Percentiles rank a stretch among this genome's conserved stretches.
Conservation (phyloP, 225 moss, liverwort and hornwort species). For the Neckera pumila region DNA sequence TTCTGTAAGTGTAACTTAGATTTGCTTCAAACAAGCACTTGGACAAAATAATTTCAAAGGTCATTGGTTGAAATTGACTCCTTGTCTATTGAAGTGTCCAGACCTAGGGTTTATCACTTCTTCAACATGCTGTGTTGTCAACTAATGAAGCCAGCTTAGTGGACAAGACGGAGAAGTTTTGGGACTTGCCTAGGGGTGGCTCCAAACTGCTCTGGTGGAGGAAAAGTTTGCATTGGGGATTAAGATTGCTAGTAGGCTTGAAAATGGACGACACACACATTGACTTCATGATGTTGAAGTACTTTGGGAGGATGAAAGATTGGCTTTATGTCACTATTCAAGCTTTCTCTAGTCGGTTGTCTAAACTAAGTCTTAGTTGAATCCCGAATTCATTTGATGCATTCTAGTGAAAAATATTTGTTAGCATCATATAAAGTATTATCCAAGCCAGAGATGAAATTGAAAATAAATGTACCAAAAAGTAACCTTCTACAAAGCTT, state of each 20-base stretch:
- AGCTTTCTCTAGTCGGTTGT: rapidly evolving
- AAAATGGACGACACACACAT: rapidly evolving
- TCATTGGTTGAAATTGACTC: neutral
- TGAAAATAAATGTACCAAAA: neutral
- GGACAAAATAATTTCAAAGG: too few relatives aligned
- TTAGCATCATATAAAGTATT: too few relatives aligned
- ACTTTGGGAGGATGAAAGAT: neutral
- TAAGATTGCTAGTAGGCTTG: rapidly evolving
- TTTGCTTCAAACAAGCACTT: rapidly evolving
- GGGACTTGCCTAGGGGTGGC: rapidly evolving
- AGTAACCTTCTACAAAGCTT: neutral
- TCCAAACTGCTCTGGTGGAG: neutral
- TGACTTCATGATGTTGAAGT: rapidly evolving
- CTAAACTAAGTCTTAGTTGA: neutral
- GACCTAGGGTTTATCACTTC: neutral
- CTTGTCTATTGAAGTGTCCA: neutral
- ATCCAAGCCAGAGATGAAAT: too few relatives aligned
- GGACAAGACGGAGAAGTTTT: neutral
- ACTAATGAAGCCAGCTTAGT: rapidly evolving
- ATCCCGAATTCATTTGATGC: neutral
- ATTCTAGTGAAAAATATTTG: neutral
- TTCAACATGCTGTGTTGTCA: rapidly evolving
- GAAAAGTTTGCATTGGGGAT: rapidly evolving
- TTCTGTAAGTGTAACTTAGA: too few relatives aligned
- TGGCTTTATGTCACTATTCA: rapidly evolving